phyloP scores from a whole-genome alignment of 805 yeast genomes.

The Starmerella khaoyaiensis region DNA sequence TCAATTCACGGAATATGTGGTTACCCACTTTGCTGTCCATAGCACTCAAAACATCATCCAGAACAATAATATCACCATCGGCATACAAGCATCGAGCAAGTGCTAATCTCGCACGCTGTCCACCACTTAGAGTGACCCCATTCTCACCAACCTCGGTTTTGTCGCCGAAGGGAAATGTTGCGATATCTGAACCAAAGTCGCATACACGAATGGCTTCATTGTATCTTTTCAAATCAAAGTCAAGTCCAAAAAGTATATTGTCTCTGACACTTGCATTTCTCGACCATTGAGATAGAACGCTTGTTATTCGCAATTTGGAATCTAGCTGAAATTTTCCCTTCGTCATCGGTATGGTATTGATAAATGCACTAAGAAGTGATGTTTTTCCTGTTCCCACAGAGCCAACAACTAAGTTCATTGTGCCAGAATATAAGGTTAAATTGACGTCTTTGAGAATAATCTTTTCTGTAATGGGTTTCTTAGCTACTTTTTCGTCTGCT shows the following conservation, averaged over 20 bases:
- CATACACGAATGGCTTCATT: slow-evolving; percentile 7
- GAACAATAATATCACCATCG: slow-evolving; percentile 45
- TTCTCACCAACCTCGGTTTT: slow-evolving; percentile 63
- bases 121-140: slow-evolving; percentile 78
- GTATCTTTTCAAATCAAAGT: slow-evolving; percentile 19
- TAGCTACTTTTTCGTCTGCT: slow-evolving; percentile 7
- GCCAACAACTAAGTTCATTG: slow-evolving; percentile 64
- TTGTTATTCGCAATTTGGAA: slow-evolving; percentile 32
- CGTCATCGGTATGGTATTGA: slow-evolving; percentile 52
- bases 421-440: slow-evolving; percentile 44
- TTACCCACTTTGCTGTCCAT: slow-evolving; percentile 81
- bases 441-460: slow-evolving; percentile 34
- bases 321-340: slow-evolving; percentile 39
- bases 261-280: slow-evolving; percentile 9
- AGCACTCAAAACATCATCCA: slow-evolving; percentile 80
- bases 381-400: slow-evolving; percentile 72
- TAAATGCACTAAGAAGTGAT: slow-evolving; percentile 54
- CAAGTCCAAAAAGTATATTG: slow-evolving; percentile 14
- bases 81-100: slow-evolving; percentile 70
- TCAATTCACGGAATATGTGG: slow-evolving; percentile 48
- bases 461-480: background rate
- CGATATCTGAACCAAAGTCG: slow-evolving; percentile 13
- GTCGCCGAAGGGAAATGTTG: slow-evolving; percentile 13
- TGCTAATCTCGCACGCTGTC: slow-evolving; percentile 74
- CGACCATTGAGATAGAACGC: slow-evolving; percentile 9